These are phyloP conservation scores for Ascochyta pisi DNA, from an alignment of 2,329 filamentous ascomycete species.

Conservation along the genomic window DNA sequence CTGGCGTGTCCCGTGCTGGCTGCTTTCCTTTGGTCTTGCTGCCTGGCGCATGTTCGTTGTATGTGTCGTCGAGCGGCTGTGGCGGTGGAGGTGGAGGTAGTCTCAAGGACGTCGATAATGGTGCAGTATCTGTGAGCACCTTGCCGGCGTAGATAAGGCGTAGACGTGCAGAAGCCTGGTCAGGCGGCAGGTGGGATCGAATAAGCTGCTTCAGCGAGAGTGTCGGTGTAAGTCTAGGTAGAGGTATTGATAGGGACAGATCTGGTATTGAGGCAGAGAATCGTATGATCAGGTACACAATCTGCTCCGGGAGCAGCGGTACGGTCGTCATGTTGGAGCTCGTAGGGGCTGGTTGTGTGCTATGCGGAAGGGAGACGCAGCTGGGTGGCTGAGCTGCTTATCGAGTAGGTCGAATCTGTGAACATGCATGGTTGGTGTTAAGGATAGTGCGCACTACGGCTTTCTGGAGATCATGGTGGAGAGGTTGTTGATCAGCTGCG, in stretches of 20 bases:
- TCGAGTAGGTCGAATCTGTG: slow-evolving; percentile 3
- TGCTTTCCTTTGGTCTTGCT: slow-evolving; percentile 71
- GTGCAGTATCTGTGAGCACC: slow-evolving; percentile 76
- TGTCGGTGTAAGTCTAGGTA: slow-evolving; percentile 73
- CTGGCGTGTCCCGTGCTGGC: slow-evolving; percentile 59
- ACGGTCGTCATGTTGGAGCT: slow-evolving; percentile 36
- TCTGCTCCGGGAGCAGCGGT: slow-evolving; percentile 44
- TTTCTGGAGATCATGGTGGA: slow-evolving; percentile 16
- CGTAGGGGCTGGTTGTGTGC: slow-evolving; percentile 9
- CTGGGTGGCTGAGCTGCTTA: slow-evolving; percentile 13
- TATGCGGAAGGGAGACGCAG: slow-evolving; percentile 1
- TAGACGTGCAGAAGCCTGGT: slow-evolving; percentile 72
- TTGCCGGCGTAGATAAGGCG: slow-evolving; percentile 91
- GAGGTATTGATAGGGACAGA: slow-evolving; percentile 76
- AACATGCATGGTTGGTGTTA: slow-evolving; percentile 11
- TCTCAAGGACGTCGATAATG: slow-evolving; percentile 72
- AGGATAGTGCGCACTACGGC: slow-evolving; percentile 10
- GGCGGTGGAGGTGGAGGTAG: slow-evolving; percentile 64
- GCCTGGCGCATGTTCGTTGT: slow-evolving; percentile 26
- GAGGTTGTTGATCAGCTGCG: slow-evolving; percentile 9
- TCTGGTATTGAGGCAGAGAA: slow-evolving; percentile 89
- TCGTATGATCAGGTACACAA: slow-evolving; percentile 81
- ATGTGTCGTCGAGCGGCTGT: slow-evolving; percentile 42
- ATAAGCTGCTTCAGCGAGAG: slow-evolving; percentile 83
- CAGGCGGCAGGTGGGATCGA: slow-evolving; percentile 70